phyloP scores from a whole-genome alignment of 2,329 filamentous ascomycete species.

The Alternaria infectoria region DNA sequence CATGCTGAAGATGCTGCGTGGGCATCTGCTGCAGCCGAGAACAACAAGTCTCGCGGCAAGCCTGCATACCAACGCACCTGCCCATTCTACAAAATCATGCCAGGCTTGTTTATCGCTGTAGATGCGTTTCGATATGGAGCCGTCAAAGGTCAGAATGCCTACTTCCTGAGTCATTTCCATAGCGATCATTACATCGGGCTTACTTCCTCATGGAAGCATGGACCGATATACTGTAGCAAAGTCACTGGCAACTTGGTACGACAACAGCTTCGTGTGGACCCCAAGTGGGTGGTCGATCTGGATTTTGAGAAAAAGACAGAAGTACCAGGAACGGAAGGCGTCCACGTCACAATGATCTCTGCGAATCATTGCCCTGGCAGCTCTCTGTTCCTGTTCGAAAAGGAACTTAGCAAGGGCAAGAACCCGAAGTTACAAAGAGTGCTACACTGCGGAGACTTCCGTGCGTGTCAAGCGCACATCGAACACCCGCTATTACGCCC shows the following conservation, averaged over 20 bases:
- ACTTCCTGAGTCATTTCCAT: slow-evolving; percentile 97
- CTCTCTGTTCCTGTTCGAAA: slow-evolving; percentile 92
- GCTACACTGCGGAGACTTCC: slow-evolving; percentile 93
- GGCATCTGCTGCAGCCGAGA: slow-evolving; percentile 82
- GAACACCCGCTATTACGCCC: slow-evolving; percentile 81
- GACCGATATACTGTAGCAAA: slow-evolving; percentile 94
- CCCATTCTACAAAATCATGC: slow-evolving; percentile 98
- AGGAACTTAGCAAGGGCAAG: slow-evolving; percentile 67
- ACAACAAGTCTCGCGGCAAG: slow-evolving; percentile 79
- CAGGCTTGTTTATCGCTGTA: slow-evolving; percentile 89
- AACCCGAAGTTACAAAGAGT: slow-evolving; percentile 74
- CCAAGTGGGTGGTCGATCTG: slow-evolving; percentile 82
- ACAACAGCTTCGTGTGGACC: slow-evolving; percentile 83
- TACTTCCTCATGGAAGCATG: slow-evolving; percentile 86
- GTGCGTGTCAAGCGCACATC: slow-evolving; percentile 85
- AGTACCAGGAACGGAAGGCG: slow-evolving; percentile 81
- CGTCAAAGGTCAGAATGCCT: slow-evolving; percentile 88
- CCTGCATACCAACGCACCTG: slow-evolving; percentile 89
- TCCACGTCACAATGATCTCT: slow-evolving; percentile 89
- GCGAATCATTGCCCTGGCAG: slow-evolving; percentile 98
- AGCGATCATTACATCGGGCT: slow-evolving; percentile 96
- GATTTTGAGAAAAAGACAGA: slow-evolving; percentile 83
- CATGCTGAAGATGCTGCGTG: slow-evolving; percentile 91
- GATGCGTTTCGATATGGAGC: slow-evolving; percentile 96
- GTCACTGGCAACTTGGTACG: slow-evolving; percentile 90